Evolutionary conservation across 495 filamentous ascomycete species (phyloP).

Genomic region (Pyronema domesticum): DNA sequence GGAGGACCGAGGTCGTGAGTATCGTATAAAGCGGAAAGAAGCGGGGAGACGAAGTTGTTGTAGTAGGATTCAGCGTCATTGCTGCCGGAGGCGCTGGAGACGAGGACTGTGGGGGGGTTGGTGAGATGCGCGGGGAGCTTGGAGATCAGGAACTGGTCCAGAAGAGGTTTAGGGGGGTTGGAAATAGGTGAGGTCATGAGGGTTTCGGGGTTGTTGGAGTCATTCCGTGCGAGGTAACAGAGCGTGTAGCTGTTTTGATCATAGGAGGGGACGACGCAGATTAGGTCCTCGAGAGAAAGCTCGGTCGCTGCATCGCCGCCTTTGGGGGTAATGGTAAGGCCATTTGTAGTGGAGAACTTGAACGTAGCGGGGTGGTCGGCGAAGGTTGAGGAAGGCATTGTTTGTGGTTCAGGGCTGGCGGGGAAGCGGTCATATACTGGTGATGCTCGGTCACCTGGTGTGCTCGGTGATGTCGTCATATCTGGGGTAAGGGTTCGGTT

Average conservation of each 20-base stretch:
- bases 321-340: conserved; percentile 3
- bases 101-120: conserved; percentile 39
- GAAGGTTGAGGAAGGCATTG: not conserved
- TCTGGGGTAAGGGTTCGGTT: too few relatives aligned
- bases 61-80: conserved; percentile 41
- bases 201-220: not conserved
- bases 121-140: conserved; percentile 8
- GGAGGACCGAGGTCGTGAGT: conserved; percentile 9
- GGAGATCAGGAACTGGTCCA: conserved; percentile 1
- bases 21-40: conserved; percentile 34
- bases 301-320: not conserved
- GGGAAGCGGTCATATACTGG: not conserved
- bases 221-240: not conserved
- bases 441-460: too few relatives aligned
- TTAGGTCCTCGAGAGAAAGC: conserved; percentile 3
- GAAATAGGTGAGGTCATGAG: conserved; percentile 6
- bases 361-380: not conserved
- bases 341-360: conserved; percentile 3
- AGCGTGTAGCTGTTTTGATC: not conserved
- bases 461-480: too few relatives aligned
- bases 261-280: conserved; percentile 5
- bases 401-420: too few relatives aligned
- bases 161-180: conserved; percentile 7
- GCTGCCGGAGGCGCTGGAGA: conserved; percentile 59
- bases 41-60: conserved; percentile 36